Evolutionary conservation across 495 filamentous ascomycete genomes (phyloP).

Genomic region (Tuber brumale): DNA sequence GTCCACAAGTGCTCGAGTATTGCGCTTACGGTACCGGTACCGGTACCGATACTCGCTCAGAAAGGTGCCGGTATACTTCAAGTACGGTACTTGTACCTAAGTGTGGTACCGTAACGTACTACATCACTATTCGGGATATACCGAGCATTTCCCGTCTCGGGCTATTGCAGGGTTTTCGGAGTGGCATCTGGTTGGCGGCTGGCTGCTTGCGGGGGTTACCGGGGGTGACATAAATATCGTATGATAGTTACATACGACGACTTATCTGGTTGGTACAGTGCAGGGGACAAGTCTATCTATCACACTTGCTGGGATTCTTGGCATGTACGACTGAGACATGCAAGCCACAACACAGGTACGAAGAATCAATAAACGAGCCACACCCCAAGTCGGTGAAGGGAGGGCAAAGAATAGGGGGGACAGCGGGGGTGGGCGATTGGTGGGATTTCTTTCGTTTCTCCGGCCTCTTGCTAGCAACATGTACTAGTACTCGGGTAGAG

Average conservation of each 20-base stretch:
- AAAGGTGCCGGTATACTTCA: not conserved
- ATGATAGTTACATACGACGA: not conserved
- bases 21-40: not conserved
- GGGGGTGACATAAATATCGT: constrained; percentile 3
- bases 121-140: not conserved
- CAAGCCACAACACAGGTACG: too few relatives aligned
- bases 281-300: too few relatives aligned
- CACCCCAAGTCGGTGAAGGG: too few relatives aligned
- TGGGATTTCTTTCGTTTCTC: too few relatives aligned
- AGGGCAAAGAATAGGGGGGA: too few relatives aligned
- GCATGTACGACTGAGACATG: too few relatives aligned
- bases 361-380: too few relatives aligned
- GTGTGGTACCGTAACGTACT: not conserved
- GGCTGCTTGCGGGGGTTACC: constrained; percentile 1
- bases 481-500: too few relatives aligned
- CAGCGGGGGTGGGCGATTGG: too few relatives aligned
- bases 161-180: not conserved
- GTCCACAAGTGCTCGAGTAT: too few relatives aligned
- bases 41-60: not conserved
- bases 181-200: not conserved
- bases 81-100: not conserved
- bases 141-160: not conserved
- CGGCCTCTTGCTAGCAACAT: too few relatives aligned
- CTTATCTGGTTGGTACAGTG: not conserved
- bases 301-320: not conserved